Percentiles rank a stretch among this genome's conserved stretches.
Conservation (phyloP, 495 filamentous ascomycete genomes). For the Aspergillus ellipticus region DNA sequence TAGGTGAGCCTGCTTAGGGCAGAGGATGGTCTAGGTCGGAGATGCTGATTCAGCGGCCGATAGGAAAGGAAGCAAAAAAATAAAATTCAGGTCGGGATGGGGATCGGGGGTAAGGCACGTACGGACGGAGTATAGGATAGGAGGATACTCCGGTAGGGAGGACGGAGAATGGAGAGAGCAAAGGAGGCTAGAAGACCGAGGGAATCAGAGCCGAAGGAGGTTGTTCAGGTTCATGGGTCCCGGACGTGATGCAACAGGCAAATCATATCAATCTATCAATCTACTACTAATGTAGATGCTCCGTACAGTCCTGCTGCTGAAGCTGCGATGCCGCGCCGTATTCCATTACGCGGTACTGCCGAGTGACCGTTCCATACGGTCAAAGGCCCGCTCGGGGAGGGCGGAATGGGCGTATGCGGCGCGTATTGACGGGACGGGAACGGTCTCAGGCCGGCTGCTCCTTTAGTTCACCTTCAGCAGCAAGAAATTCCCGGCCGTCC, state of each 20-base stretch:
- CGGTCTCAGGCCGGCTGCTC: neutral
- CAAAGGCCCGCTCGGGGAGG: neutral
- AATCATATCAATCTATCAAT: neutral
- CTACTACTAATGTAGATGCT: too few relatives aligned
- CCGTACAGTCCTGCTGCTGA: too few relatives aligned
- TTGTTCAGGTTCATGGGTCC: neutral
- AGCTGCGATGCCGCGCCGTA: neutral
- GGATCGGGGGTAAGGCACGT: too few relatives aligned
- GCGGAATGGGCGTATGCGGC: neutral
- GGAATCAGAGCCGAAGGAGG: neutral
- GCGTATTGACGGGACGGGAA: neutral
- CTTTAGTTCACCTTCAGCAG: slow-evolving; percentile 3
- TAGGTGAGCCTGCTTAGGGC: neutral
- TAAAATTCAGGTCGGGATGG: neutral
- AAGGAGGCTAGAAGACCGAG: neutral
- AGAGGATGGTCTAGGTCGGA: slow-evolving; percentile 3
- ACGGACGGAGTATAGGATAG: too few relatives aligned
- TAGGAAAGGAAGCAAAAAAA: neutral
- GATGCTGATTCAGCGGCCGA: slow-evolving; percentile 11
- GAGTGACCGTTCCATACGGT: neutral
- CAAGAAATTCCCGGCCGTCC: neutral
- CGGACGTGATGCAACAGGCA: neutral
- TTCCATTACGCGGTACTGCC: neutral
- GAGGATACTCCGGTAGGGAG: too few relatives aligned
- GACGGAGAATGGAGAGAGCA: neutral